These are phyloP conservation scores for Russula compacta DNA, from an alignment of 768 basidiomycete genomes.

Conservation along the genomic window DNA sequence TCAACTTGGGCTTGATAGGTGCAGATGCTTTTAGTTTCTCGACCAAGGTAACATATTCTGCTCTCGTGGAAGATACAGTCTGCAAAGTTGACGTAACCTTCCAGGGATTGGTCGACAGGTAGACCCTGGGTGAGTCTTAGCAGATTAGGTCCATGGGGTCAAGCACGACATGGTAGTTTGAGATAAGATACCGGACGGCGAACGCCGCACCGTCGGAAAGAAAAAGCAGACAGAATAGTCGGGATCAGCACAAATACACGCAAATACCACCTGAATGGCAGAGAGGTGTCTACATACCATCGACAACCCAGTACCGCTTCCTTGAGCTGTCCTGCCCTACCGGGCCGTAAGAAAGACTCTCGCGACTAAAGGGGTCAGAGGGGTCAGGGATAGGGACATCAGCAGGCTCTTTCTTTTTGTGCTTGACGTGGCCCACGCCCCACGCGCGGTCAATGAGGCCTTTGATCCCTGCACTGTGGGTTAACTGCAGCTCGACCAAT, in stretches of 20 bases:
- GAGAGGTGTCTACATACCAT: constrained; percentile 64
- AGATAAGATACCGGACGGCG: constrained; percentile 25
- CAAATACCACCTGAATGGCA: constrained; percentile 43
- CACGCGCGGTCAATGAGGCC: constrained; percentile 72
- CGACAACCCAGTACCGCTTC: constrained; percentile 78
- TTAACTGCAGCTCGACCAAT: constrained; percentile 76
- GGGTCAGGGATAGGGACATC: constrained; percentile 43
- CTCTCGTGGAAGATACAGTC: constrained; percentile 57
- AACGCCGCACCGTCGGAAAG: constrained; percentile 36
- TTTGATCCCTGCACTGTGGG: constrained; percentile 61
- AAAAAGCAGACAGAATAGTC: constrained; percentile 29
- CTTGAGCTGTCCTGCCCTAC: constrained; percentile 69
- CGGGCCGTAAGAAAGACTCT: constrained; percentile 55
- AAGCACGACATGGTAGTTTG: constrained; percentile 21
- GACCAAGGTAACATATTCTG: constrained; percentile 61
- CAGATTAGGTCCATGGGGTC: constrained; percentile 1
- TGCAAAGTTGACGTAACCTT: constrained; percentile 75
- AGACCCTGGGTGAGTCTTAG: constrained; percentile 77
- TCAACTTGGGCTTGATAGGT: constrained; percentile 39
- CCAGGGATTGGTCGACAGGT: constrained; percentile 83
- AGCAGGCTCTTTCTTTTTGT: constrained; percentile 67
- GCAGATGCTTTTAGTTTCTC: constrained; percentile 47
- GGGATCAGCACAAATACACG: constrained; percentile 48
- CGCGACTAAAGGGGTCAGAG: constrained; percentile 56
- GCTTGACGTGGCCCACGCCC: constrained; percentile 77